Base-by-base conservation (phyloP, 257 asterid genomes). In the Knoxia roxburghii region DNA sequence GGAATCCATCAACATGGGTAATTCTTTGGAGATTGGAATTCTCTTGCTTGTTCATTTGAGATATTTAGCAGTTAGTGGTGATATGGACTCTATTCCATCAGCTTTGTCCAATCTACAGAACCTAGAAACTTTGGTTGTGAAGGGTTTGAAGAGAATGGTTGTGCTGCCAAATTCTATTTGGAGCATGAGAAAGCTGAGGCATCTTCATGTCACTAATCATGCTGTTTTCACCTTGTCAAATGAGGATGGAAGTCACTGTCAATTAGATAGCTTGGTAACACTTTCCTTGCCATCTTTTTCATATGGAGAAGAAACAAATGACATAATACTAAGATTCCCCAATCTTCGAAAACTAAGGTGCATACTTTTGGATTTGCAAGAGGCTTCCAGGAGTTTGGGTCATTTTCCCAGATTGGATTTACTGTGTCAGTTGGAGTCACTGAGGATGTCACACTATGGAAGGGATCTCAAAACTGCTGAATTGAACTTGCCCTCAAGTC, bases 1-100 rank as follows among this genome's bases (percentile, higher is more conserved):
- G 17, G 72, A 67, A 39, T 37, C 53, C 29, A 27, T 54, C 72
- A 67, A 67, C 24, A 55, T 67, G 64, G 72, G 64, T 23, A 43
- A 27, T 26, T 67, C 64, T 24, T 53, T 67, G 17, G 37, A 35
- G 0, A 26, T 24, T 37, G 54, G 54, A 40, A 41, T 55, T 9
- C 45, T 24, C 12, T 14, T 10, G 5, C 59, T 55, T 15, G 54
- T 68, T 54, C 65, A 55, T 13, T 48, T 68, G 41, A 41, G 65
- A 37, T 56, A 68, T 20, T 43, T 68, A 13, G 51, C 72, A 1
- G 33, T 68, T 37, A 41, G 65, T 29, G n/a, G n/a, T n/a, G n/a
- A n/a, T n/a, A n/a, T n/a, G n/a, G n/a, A n/a, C n/a, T n/a, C n/a
- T n/a, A n/a, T n/a, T n/a, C n/a, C n/a, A n/a, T n/a, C n/a, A n/a